Percentiles rank a stretch among this genome's conserved stretches.
Conservation (phyloP, 306 rosid genomes). For the Neltuma alba region DNA sequence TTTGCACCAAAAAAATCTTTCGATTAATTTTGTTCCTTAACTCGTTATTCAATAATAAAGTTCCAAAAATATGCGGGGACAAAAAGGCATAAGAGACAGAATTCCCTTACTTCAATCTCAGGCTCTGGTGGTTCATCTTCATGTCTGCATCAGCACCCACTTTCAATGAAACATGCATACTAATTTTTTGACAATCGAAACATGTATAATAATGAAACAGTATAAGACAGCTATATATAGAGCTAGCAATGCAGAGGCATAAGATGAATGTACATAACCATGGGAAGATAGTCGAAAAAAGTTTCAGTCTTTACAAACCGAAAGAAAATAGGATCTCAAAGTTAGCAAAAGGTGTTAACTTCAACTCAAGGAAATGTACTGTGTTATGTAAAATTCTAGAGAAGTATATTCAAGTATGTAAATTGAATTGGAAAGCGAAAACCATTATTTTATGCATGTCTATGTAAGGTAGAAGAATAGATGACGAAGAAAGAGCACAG, state of each 20-base stretch:
- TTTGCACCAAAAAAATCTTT: no score
- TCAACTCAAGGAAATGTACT: background rate
- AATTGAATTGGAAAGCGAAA: slow-evolving; percentile 3
- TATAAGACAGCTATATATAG: background rate
- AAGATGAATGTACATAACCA: background rate
- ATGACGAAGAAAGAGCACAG: background rate
- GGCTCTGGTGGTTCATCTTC: slow-evolving; percentile 92
- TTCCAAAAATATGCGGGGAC: background rate
- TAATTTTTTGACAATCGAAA: no score
- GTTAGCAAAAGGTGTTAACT: background rate
- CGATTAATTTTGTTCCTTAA: no score
- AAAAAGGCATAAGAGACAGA: background rate
- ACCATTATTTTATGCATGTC: background rate
- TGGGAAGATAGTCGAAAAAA: background rate
- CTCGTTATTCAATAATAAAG: background rate
- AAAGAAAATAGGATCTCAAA: background rate
- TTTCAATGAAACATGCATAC: slow-evolving; percentile 3
- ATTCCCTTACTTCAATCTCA: slow-evolving; percentile 66
- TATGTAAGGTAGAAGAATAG: background rate
- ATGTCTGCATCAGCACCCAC: slow-evolving; percentile 52
- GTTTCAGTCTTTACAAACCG: background rate
- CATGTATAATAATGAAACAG: background rate
- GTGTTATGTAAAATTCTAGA: background rate
- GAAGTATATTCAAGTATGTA: background rate
- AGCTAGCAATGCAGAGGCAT: background rate